Base-by-base conservation (phyloP, 2,329 filamentous ascomycete species). In the Aspergillus quadrilineatus region DNA sequence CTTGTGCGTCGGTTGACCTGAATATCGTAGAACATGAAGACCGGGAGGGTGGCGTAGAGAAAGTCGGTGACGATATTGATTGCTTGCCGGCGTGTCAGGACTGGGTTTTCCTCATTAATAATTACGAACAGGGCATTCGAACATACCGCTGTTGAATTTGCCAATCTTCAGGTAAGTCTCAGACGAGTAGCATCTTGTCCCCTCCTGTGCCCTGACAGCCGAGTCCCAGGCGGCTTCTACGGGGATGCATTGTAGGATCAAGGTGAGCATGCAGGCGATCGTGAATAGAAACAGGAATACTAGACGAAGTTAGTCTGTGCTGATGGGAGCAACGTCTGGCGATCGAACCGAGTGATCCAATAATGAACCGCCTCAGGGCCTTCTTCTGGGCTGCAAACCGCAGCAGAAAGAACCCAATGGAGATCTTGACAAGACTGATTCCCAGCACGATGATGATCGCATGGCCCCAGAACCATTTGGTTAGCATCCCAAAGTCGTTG, bases 231-330 rank as follows among this genome's bases (percentile, higher is more conserved):
- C 70, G 0, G 76, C 58, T 6, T 74, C 70, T 1, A 82, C 65
- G 43, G 82, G 72, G 6, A 71, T 74, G 48, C 81, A 83, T 56
- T 83, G 79, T 1, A 81, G 65, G 1, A 82, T 55, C 1, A 82
- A 59, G 0, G 80, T 81, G 67, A 63, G 54, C 28, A 64, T 61
- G 15, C 57, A 64, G 8, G 63, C 60, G 0, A 62, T 51, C 1
- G 63, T 66, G 26, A 63, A 65, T 1, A 64, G 45, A 1, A 52
- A 6, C 53, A 66, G 59, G 37, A 63, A 46, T 1, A 64, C 64
- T 65, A 17, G 8, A n/a, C 1, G 15, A 1, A 5, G 37, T 39
- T 9, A 50, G 34, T 8, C 17, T 7, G 1, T 4, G 45, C n/a
- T 46, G n/a, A 14, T 6, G 7, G 4, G 12, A 59, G 4, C 0